phyloP scores from a whole-genome alignment of 306 rosid species.

The Cicer chorassanicum region DNA sequence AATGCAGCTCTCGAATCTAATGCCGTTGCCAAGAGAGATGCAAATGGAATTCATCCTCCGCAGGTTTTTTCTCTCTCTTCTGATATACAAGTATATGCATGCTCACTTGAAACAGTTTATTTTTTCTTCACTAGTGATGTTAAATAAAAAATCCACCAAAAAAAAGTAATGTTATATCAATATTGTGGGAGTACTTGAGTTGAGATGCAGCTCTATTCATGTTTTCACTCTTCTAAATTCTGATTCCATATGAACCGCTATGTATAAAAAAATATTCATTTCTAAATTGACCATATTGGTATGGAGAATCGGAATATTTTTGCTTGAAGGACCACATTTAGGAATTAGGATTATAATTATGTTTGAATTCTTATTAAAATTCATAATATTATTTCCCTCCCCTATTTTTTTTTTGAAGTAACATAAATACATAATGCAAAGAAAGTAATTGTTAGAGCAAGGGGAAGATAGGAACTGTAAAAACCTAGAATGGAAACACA shows the following conservation, averaged over 20 bases:
- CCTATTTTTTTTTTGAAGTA: neutral
- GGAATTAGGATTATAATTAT: neutral
- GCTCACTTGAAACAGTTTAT: slow-evolving; percentile 5
- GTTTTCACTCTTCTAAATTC: slow-evolving; percentile 4
- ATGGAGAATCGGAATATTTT: slow-evolving; percentile 26
- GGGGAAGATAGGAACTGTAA: slow-evolving; percentile 10
- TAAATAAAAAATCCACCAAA: neutral
- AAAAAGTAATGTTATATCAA: slow-evolving; percentile 16
- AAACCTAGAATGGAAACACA: neutral
- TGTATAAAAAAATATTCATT: neutral
- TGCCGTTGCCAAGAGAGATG: slow-evolving; percentile 50
- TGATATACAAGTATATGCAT: neutral
- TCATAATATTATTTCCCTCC: neutral
- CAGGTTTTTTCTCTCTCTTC: slow-evolving; percentile 54
- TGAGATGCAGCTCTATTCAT: neutral
- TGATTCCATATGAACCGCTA: neutral
- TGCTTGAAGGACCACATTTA: neutral
- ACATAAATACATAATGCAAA: neutral
- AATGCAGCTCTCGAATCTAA: slow-evolving; percentile 48
- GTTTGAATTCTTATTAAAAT: neutral
- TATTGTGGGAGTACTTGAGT: slow-evolving; percentile 7
- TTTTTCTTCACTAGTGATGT: neutral
- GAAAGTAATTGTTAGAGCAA: slow-evolving; percentile 1
- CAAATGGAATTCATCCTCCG: slow-evolving; percentile 49
- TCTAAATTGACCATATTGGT: slow-evolving; percentile 17